Evolutionary conservation across 202 grass and related monocot species (phyloP), one percentile per base, ranked within the genome.

Genomic region (Setaria viridis): DNA sequence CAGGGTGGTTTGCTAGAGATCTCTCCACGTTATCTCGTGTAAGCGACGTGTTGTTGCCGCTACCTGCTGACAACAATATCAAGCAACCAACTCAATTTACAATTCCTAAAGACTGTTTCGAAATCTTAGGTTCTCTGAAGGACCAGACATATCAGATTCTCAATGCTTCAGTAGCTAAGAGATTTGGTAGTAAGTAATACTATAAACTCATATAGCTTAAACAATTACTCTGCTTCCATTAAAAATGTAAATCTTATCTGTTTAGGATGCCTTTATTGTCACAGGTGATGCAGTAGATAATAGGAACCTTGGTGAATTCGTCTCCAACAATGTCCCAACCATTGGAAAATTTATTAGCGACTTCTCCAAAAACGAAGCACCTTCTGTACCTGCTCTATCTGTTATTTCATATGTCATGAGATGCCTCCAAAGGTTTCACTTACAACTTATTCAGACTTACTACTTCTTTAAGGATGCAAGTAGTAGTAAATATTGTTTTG

Each of bases 1-100:
- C 83, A 98, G 95, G 95, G 54, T 98, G 91, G 95, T 95, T 98
- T 89, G 95, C 95, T 48, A 87, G 89, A 76, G 93, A 98, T 73
- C 84, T 89, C 62, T 35, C 84, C 70, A 98, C 83, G 6, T 66
- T 98, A 29, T 84, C 72, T 43, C 80, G 35, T 58, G 85, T 91
- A 48, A 83, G 80, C 67, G 67, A 76, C 6, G 89, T 95, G 54
- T 42, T 98, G 48, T 81, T 98, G 57, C 89, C 75, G 15, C 64
- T 47, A 42, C 62, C 85, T 21, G 74, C 59, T 89, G 86, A 92
- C 29, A 70, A 89, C 32, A 65, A 10, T 72, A 84, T 68, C 55
- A 90, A 64, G 53, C 62, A 73, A 79, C 89, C 91, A 15, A 88
- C 85, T 49, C 67, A 48, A 13, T 60, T 95, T 67, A 86, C 45